Conservation (phyloP, 2,329 filamentous ascomycete genomes). For the Juglanconis oblonga region DNA sequence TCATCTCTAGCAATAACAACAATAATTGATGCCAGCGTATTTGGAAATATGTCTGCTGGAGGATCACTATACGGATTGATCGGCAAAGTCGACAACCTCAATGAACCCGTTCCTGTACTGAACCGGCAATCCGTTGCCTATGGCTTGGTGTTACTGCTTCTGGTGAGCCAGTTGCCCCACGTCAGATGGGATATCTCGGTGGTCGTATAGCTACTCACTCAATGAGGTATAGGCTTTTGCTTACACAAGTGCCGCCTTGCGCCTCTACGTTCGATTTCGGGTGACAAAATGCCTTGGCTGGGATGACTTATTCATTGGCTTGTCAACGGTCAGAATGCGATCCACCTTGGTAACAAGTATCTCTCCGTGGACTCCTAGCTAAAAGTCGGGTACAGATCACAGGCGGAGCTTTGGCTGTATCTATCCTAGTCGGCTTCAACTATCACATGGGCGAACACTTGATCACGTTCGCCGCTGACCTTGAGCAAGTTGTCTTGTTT, state of each 20-base stretch:
- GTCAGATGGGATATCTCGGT: too few relatives aligned
- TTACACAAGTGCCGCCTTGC: background rate
- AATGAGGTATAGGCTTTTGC: background rate
- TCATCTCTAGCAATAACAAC: background rate
- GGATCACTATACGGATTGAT: constrained; percentile 13
- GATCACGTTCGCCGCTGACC: background rate
- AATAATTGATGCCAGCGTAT: background rate
- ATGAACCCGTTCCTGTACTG: constrained; percentile 17
- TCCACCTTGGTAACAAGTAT: background rate
- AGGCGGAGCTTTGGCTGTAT: background rate
- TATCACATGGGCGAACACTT: constrained; percentile 10
- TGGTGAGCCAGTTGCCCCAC: background rate
- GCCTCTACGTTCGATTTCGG: constrained; percentile 8
- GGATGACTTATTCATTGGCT: constrained; percentile 15
- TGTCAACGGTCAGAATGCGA: constrained; percentile 5
- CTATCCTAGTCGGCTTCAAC: background rate
- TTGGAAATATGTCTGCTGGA: background rate
- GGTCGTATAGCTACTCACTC: background rate
- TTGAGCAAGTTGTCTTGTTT: background rate
- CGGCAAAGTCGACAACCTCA: constrained; percentile 22
- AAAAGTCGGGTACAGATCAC: background rate
- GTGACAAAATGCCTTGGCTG: constrained; percentile 14
- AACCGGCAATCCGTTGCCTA: constrained; percentile 17
- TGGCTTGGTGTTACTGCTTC: background rate
- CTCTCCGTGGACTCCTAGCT: background rate